Evolutionary conservation across 2,329 filamentous ascomycete species (phyloP), one percentile per base, ranked within the genome.

Genomic region (Exophiala alcalophila): DNA sequence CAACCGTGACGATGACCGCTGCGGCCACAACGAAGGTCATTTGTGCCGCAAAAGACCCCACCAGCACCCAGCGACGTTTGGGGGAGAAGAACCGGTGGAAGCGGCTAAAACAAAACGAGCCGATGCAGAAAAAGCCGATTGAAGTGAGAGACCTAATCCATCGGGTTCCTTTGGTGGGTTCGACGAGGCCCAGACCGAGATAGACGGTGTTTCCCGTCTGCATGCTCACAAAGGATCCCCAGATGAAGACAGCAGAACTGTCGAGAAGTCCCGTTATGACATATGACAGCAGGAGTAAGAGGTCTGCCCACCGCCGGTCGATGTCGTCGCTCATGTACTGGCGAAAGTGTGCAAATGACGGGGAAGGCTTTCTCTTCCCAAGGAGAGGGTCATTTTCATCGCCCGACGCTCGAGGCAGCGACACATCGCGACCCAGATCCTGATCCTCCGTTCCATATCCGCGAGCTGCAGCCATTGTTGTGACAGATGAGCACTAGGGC

Each of bases 161-260:
- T 35, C 82, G 74, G 12, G 73, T 75, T 5, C 69, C 70, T 9
- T 66, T 66, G 3, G 58, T 61, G 2, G 79, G 74, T 0, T 77
- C 75, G 6, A 78, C 72, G n/a, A 89, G 68, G 2, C 86, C 86
- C 2, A 90, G 74, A 6, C 84, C 86, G 10, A 89, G 71, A 61
- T 88, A 91, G 33, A 91, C 78, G 4, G 86, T 89, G 63, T 91
- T 91, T 78, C 84, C 84, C 21, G 85, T 90, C 60, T 90, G 86
- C 85, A 90, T 90, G 56, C 81, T 86, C 27, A 88, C 84, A 56
- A 91, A 91, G 2, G 82, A 82, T 9, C 84, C 83, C 81, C 84
- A 90, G 28, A 84, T 83, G 44, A 81, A 83, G 32, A 86, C 83
- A 2, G 84, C 80, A 2, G 83, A 80, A 64, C 83, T 86, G 64